Evolutionary conservation across 352 stramenopile genomes (phyloP), one percentile per base, ranked within the genome.

Genomic region (Phytopythium oedochilum): DNA sequence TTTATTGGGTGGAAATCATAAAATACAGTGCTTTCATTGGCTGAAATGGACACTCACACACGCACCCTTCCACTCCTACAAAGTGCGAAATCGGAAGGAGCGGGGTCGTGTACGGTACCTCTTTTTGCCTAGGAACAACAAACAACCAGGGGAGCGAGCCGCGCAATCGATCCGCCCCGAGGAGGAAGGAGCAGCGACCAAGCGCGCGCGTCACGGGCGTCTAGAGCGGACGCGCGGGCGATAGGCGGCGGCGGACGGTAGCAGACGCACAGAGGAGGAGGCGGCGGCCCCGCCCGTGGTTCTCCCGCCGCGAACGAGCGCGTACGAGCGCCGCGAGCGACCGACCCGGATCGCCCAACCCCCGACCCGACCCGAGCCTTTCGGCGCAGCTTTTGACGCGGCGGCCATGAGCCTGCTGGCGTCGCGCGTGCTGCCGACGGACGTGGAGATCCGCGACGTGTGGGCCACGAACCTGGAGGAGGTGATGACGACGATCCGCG

Each of bases 401-500:
- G 34, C 22, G 20, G 15, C 4, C 22, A 46, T 55, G 48, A 55
- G 48, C 17, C 48, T 86, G 72, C 45, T 86, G 53, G 60, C 73
- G 22, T 61, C 65, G 18, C 73, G 73, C 53, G 75, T 65, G 32
- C 70, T 95, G 61, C 81, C 81, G 43, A 63, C 84, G 36, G 70
- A 86, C 29, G 74, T 98, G 40, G 94, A 98, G 76, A 98, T 98
- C 64, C 78, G 92, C 47, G 89, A 98, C 58, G 94, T 98, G 14
- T 98, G 94, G 92, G 76, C 81, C 7, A 72, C 75, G 8, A 98
- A 97, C 64, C 57, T 98, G n/a, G 92, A 98, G 17, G 78, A 96
- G 49, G 83, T 96, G 54, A 99, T 99, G 96, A 91, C 89, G 45
- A 66, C 82, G 26, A 99, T 99, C 59, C 89, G 97, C 26, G 81